Evolutionary conservation across 2,329 filamentous ascomycete species (phyloP).

Genomic region (Exophiala bonariae): DNA sequence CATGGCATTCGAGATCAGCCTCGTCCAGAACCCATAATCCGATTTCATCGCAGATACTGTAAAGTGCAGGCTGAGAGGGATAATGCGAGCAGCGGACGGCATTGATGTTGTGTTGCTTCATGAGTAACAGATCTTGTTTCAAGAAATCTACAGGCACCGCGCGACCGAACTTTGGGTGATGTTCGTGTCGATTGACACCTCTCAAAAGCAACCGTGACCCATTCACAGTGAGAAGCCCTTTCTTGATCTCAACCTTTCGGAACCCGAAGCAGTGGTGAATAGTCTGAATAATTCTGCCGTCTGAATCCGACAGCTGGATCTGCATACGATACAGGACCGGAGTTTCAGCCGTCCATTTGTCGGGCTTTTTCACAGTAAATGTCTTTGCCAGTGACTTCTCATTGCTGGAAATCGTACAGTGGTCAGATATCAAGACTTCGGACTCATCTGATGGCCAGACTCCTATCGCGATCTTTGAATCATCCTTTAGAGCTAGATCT

Average conservation of each 20-base stretch:
- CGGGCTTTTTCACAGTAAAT: constrained; percentile 49
- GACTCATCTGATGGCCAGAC: not conserved
- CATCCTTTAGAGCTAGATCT: constrained; percentile 41
- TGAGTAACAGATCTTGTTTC: constrained; percentile 61
- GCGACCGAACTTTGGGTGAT: constrained; percentile 64
- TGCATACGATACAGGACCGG: constrained; percentile 56
- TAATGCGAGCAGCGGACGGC: constrained; percentile 69
- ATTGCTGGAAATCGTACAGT: not conserved
- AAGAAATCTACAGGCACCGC: constrained; percentile 64
- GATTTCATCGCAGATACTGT: constrained; percentile 36
- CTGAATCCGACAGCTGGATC: not conserved
- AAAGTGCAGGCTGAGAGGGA: constrained; percentile 48
- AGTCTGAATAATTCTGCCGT: constrained; percentile 3
- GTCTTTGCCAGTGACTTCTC: constrained; percentile 1
- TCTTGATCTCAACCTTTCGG: constrained; percentile 62
- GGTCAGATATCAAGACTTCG: constrained; percentile 2
- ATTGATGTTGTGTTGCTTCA: constrained; percentile 73
- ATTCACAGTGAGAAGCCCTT: constrained; percentile 57
- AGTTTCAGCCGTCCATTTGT: constrained; percentile 68
- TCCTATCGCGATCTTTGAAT: constrained; percentile 1
- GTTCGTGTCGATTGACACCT: constrained; percentile 70
- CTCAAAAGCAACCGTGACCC: constrained; percentile 61
- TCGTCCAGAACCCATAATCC: constrained; percentile 40
- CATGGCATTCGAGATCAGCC: constrained; percentile 40
- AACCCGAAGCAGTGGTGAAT: constrained; percentile 62